A percentile compares a stretch with the other conserved stretches of the same genome.
Conservation (phyloP, 23 red algal species). For the Gracilaria domingensis region DNA sequence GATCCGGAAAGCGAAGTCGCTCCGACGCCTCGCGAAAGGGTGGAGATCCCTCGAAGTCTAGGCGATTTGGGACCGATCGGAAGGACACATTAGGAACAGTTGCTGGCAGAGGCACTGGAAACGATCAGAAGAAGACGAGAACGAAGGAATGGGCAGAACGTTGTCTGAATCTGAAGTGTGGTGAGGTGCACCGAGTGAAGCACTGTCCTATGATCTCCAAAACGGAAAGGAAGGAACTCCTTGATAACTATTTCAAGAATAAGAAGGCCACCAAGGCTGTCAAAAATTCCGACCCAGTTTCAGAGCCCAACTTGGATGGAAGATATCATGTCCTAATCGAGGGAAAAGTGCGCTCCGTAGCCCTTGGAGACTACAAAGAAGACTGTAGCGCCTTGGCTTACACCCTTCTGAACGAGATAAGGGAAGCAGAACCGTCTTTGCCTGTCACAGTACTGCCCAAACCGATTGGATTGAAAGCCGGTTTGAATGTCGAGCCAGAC, state of each 20-base stretch:
- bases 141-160: background rate
- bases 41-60: too few species aligned
- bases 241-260: background rate
- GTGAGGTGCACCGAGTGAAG: conserved; percentile 1
- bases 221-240: background rate
- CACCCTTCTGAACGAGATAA: background rate
- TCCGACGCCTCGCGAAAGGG: too few species aligned
- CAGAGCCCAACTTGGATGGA: too few species aligned
- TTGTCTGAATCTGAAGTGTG: background rate
- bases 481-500: background rate
- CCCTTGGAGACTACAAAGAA: too few species aligned
- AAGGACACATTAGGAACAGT: too few species aligned
- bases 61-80: too few species aligned
- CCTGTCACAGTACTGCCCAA: background rate
- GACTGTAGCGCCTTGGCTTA: too few species aligned
- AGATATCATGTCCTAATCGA: too few species aligned
- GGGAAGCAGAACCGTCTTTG: background rate
- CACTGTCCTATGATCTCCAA: background rate
- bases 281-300: background rate
- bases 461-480: background rate
- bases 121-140: too few species aligned
- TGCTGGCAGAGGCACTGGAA: too few species aligned
- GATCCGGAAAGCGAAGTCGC: too few species aligned
- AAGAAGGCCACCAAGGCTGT: background rate
- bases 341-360: too few species aligned